These are phyloP conservation scores for Hymenoscyphus albidus DNA, from an alignment of 2,329 filamentous ascomycete genomes.

Conservation along the genomic window DNA sequence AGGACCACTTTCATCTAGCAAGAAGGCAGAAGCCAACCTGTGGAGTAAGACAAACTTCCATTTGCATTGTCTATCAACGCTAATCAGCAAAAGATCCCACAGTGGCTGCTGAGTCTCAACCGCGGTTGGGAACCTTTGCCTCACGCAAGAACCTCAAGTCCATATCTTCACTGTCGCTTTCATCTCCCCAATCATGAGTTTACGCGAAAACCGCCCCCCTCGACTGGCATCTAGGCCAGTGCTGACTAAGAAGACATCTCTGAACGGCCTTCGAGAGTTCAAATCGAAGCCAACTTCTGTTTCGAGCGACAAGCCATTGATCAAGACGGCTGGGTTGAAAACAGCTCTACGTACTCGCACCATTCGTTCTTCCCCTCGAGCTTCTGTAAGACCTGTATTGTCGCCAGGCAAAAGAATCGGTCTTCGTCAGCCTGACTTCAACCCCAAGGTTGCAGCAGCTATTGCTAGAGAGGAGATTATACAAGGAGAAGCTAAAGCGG, in stretches of 20 bases:
- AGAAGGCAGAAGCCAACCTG: background rate
- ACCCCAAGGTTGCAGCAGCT: background rate
- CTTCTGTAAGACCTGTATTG: background rate
- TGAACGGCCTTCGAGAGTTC: slow-evolving; percentile 4
- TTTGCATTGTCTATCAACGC: background rate
- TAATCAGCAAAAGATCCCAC: background rate
- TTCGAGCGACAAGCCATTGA: slow-evolving; percentile 3
- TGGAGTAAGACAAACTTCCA: background rate
- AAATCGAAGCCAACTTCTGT: slow-evolving; percentile 6
- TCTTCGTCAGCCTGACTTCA: background rate
- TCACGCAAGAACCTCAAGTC: background rate
- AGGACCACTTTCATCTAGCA: background rate
- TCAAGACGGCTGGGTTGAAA: background rate
- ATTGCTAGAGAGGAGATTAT: background rate
- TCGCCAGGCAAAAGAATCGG: background rate
- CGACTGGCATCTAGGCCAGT: slow-evolving; percentile 1
- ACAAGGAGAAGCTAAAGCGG: background rate
- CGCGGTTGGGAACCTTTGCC: background rate
- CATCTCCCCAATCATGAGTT: slow-evolving; percentile 1
- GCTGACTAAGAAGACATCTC: slow-evolving; percentile 6
- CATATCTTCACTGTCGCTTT: background rate
- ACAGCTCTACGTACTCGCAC: background rate
- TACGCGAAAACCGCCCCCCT: slow-evolving; percentile 6
- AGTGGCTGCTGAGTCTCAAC: background rate
- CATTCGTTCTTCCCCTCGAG: background rate